phyloP scores from a whole-genome alignment of 495 filamentous ascomycete genomes.

The Penicillium paxilli region DNA sequence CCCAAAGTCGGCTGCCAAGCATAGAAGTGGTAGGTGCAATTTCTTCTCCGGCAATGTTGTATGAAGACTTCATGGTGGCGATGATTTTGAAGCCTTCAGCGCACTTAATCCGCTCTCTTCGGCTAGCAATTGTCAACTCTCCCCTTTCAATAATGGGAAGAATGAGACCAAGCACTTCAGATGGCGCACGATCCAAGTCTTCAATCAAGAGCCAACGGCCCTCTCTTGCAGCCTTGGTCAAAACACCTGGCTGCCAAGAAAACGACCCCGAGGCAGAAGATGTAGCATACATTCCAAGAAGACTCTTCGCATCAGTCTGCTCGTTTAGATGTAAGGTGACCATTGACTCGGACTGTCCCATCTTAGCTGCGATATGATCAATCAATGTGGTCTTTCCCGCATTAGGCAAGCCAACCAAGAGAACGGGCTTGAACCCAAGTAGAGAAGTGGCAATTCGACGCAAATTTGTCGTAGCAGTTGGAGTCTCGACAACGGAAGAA shows the following conservation, averaged over 20 bases:
- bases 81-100: conserved; percentile 84
- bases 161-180: conserved; percentile 87
- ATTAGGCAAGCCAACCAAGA: conserved; percentile 81
- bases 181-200: conserved; percentile 94
- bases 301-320: conserved; percentile 93
- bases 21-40: conserved; percentile 52
- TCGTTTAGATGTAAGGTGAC: conserved; percentile 94
- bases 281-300: conserved; percentile 92
- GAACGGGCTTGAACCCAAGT: conserved; percentile 63
- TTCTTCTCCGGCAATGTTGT: conserved; percentile 71
- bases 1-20: conserved; percentile 83
- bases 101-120: conserved; percentile 82
- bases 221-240: conserved; percentile 90
- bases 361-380: conserved; percentile 75
- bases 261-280: conserved; percentile 81
- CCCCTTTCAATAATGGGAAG: conserved; percentile 86
- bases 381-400: conserved; percentile 87
- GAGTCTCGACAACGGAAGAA: conserved; percentile 67
- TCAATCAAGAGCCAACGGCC: conserved; percentile 96
- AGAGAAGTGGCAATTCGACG: conserved; percentile 65
- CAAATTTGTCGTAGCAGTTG: conserved; percentile 70
- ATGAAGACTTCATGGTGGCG: conserved; percentile 79
- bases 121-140: conserved; percentile 81
- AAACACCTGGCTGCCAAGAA: conserved; percentile 86
- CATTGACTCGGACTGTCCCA: conserved; percentile 73